These are phyloP conservation scores for Fusarium marasasianum DNA, from an alignment of 2,329 filamentous ascomycete species.

Conservation along the genomic window DNA sequence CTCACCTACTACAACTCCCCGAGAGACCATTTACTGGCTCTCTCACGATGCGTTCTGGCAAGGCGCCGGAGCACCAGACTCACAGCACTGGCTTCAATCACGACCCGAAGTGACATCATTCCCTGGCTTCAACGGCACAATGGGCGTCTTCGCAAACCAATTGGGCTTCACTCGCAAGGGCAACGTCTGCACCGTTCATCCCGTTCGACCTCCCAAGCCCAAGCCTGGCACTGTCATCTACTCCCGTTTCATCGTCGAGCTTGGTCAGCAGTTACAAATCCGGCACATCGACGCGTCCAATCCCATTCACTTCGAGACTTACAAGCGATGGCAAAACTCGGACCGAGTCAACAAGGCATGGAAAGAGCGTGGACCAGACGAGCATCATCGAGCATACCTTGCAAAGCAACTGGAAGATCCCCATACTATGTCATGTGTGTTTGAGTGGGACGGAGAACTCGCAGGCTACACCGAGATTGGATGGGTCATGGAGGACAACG, in stretches of 20 bases:
- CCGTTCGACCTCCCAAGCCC: conserved; percentile 41
- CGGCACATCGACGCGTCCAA: conserved; percentile 40
- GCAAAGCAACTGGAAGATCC: conserved; percentile 38
- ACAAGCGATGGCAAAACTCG: conserved; percentile 43
- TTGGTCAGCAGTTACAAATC: conserved; percentile 37
- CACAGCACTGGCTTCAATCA: conserved; percentile 36
- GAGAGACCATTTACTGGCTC: conserved; percentile 31
- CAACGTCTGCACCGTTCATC: conserved; percentile 44
- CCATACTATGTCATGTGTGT: conserved; percentile 44
- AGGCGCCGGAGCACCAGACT: conserved; percentile 41
- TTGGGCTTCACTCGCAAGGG: conserved; percentile 41
- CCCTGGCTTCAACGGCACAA: conserved; percentile 37
- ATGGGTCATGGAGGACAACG: conserved; percentile 44
- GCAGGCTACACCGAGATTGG: conserved; percentile 43
- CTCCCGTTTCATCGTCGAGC: conserved; percentile 41
- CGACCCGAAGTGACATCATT: conserved; percentile 39
- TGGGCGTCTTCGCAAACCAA: conserved; percentile 39
- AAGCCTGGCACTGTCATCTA: conserved; percentile 34
- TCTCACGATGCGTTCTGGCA: conserved; percentile 39
- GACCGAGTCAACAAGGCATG: conserved; percentile 43
- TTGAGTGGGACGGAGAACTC: conserved; percentile 42
- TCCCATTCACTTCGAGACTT: conserved; percentile 37
- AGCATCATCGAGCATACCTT: conserved; percentile 41
- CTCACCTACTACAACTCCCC: neutral
- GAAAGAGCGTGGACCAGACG: conserved; percentile 42